Percentiles rank a stretch among this genome's conserved stretches.
Conservation (phyloP, 1,284 basidiomycete genomes). For the Naganishia sp. region DNA sequence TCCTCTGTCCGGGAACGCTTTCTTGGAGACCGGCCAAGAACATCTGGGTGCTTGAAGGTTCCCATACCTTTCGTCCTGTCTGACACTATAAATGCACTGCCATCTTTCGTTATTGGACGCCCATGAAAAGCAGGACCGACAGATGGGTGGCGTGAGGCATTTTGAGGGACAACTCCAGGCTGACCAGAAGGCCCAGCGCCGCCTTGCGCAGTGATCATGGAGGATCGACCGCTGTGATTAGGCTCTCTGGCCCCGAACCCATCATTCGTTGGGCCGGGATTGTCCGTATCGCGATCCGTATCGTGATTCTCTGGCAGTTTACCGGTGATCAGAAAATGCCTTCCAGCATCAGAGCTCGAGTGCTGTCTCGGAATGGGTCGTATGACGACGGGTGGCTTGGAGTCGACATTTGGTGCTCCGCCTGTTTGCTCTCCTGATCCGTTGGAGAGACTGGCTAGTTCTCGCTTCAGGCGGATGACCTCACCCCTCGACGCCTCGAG, state of each 20-base stretch:
- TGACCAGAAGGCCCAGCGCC: not conserved
- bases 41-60: slow-evolving; percentile 14
- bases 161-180: not conserved
- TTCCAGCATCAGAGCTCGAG: not conserved
- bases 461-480: slow-evolving; percentile 7
- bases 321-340: slow-evolving; percentile 6
- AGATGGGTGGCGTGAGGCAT: not conserved
- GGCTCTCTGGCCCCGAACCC: not conserved
- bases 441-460: slow-evolving; percentile 3
- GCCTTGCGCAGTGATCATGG: too few species aligned
- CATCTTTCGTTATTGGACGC: not conserved
- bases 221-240: not conserved
- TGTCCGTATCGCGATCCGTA: not conserved
- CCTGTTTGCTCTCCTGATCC: too few species aligned
- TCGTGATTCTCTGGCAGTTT: not conserved
- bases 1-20: slow-evolving; percentile 9
- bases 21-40: slow-evolving; percentile 6
- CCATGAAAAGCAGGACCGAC: too few species aligned
- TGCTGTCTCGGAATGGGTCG: slow-evolving; percentile 22
- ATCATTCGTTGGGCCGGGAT: slow-evolving; percentile 4
- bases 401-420: not conserved
- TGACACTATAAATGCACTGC: not conserved
- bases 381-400: slow-evolving; percentile 7
- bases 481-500: slow-evolving; percentile 10
- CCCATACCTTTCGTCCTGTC: slow-evolving; percentile 12